Evolutionary conservation across 768 basidiomycete species (phyloP), one percentile per base, ranked within the genome.

Genomic region (Clavulina sp.): DNA sequence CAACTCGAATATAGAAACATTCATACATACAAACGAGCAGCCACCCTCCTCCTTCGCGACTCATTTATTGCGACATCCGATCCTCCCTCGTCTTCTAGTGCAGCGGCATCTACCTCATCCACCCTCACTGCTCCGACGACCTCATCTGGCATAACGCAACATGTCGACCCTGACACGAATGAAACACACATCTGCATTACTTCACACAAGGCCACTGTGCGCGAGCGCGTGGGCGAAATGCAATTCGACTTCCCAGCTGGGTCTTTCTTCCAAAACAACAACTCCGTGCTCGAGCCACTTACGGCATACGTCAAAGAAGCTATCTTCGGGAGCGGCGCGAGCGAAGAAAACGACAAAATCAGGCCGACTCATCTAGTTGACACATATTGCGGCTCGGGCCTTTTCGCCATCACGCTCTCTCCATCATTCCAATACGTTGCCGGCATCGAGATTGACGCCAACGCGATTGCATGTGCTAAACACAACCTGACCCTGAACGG

Each of bases 201-300:
- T 0, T 74, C 88, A 61, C 86, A 88, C 62, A 81, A 81, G 54
- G 76, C 70, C 9, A 77, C 71, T 6, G 78, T 93, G 1, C 82
- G 88, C 50, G 92, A 95, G 65, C 73, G 74, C 44, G 85, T 97
- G 24, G 91, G 87, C 5, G 66, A 75, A 55, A 77, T 71, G 62
- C 64, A 81, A 41, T 95, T 97, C 66, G 81, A 91, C 61, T 92
- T 86, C 65, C 75, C 71, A 21, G 85, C 81, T 4, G 79, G 83
- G 44, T 83, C 86, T 3, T 99, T 97, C 72, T 97, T 97, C 75
- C 93, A 99, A 62, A 96, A 96, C 70, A 99, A 99, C 74, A 92
- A 93, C 62, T 78, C 85, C 4, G 84, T 93, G 34, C 75, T 97
- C 28, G 71, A 78, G 4, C 79, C 86, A 0, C 73, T 99, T 48